Evolutionary conservation across 2,329 filamentous ascomycete species (phyloP).

Genomic region (Colletotrichum nymphaeae): DNA sequence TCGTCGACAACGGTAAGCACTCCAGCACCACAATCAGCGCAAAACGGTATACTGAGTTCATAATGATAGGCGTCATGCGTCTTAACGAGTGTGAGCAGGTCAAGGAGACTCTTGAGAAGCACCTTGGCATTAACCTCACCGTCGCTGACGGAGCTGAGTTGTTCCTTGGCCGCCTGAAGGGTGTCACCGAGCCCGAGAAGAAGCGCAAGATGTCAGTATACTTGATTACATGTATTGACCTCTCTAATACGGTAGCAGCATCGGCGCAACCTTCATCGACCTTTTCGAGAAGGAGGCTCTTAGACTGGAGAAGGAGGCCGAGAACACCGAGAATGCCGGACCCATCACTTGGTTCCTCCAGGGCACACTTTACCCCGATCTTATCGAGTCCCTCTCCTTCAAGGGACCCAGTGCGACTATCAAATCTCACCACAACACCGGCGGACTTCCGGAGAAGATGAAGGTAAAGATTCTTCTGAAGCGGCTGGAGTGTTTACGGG

Average conservation of each 20-base stretch:
- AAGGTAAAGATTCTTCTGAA: constrained; percentile 32
- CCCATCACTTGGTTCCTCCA: constrained; percentile 90
- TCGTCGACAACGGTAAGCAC: constrained; percentile 80
- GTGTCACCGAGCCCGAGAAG: constrained; percentile 82
- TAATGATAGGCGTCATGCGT: constrained; percentile 70
- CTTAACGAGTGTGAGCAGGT: constrained; percentile 87
- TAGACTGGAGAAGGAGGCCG: constrained; percentile 76
- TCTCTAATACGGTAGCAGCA: constrained; percentile 23
- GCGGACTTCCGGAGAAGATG: constrained; percentile 51
- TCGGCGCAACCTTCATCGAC: constrained; percentile 44
- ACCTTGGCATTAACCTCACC: constrained; percentile 90
- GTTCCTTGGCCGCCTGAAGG: constrained; percentile 82
- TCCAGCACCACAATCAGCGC: too few species aligned
- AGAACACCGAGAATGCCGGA: constrained; percentile 74
- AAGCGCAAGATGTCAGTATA: constrained; percentile 82
- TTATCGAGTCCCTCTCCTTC: constrained; percentile 30
- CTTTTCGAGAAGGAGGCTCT: constrained; percentile 67
- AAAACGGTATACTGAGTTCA: too few species aligned
- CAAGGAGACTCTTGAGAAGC: constrained; percentile 79
- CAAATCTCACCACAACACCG: constrained; percentile 61
- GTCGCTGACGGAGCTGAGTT: constrained; percentile 82
- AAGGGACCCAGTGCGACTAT: constrained; percentile 51
- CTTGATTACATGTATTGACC: background rate
- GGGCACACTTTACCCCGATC: constrained; percentile 40
- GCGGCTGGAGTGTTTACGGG: background rate